Evolutionary conservation across 2,329 filamentous ascomycete genomes (phyloP).

Genomic region (Talaromyces sp.): DNA sequence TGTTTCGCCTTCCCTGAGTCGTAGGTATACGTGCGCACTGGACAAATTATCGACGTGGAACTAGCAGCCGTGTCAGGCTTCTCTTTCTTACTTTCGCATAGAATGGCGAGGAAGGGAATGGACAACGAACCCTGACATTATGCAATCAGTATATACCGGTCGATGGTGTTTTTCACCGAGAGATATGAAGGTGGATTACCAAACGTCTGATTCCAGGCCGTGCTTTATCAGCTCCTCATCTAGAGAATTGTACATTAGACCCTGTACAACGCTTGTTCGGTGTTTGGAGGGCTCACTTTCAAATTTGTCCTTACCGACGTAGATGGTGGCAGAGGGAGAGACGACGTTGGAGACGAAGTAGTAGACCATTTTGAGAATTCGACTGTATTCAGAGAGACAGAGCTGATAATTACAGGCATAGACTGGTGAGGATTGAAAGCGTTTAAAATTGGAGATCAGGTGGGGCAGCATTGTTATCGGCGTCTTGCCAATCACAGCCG

Average conservation of each 20-base stretch:
- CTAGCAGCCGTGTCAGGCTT: slow-evolving; percentile 42
- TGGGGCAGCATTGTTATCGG: neutral
- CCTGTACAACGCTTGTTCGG: neutral
- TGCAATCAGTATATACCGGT: slow-evolving; percentile 12
- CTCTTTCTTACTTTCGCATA: neutral
- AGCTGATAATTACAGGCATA: too few relatives aligned
- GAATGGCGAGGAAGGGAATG: neutral
- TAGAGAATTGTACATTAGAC: slow-evolving; percentile 38
- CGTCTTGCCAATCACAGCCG: neutral
- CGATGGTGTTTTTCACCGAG: neutral
- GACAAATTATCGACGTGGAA: slow-evolving; percentile 98
- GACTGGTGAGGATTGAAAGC: neutral
- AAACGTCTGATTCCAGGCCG: slow-evolving; percentile 93
- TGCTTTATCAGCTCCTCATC: slow-evolving; percentile 95
- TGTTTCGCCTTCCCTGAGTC: slow-evolving; percentile 69
- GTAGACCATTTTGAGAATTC: slow-evolving; percentile 69
- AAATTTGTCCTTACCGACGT: slow-evolving; percentile 98
- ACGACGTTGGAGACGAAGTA: slow-evolving; percentile 90
- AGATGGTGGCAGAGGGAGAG: slow-evolving; percentile 78
- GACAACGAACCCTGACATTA: slow-evolving; percentile 18
- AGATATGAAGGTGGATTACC: slow-evolving; percentile 50
- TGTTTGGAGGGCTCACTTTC: slow-evolving; percentile 66
- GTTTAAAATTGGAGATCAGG: neutral
- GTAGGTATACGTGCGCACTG: slow-evolving; percentile 92
- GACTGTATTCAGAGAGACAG: neutral